Base-by-base conservation (phyloP, 257 asterid species). In the Dorcoceras hygrometricum region DNA sequence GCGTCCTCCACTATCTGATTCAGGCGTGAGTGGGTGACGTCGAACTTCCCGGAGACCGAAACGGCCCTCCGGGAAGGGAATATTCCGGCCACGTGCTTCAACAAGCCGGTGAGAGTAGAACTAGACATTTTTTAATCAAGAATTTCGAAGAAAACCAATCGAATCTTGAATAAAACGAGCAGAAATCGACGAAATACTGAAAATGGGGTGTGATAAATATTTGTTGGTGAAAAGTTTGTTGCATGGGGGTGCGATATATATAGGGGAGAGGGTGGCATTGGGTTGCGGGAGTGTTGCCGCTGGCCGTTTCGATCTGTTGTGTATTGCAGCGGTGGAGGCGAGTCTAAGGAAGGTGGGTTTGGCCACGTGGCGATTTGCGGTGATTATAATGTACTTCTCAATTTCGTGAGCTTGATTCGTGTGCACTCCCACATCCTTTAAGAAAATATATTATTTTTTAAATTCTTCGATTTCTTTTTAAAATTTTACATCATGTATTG, bases 11-110 rank as follows among this genome's bases (percentile, higher is more conserved):
- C 73, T 68, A 90, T 84, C 0, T 82, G 80, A 51, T 80, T 73
- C 63, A 90, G 87, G 9, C 80, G 78, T 46, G 87, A 76, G 43
- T 94, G 87, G 0, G 88, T 82, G 58, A 90, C 79, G 78, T 90
- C 90, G 72, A 87, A 80, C 61, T 78, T 84, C 2, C 91, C 95
- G 71, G 95, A 80, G 59, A 78, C 85, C 2, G 87, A 79, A 19
- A 94, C 36, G 0, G 98, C 96, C 4, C 87, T 87, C 5, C 85
- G 86, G 74, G 84, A 62, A 50, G 96, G 80, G 54, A 82, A 94
- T 27, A 23, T 56, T 6, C 66, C 86, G 78, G 96, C 95, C 63
- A 82, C 89, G 65, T 84, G 75, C 61, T 63, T 64, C 29, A 94
- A 57, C 51, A 81, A 71, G 63, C 83, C 89, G 81, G 96, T 82